phyloP scores from a whole-genome alignment of 257 asterid genomes.

The Petunia secreta region DNA sequence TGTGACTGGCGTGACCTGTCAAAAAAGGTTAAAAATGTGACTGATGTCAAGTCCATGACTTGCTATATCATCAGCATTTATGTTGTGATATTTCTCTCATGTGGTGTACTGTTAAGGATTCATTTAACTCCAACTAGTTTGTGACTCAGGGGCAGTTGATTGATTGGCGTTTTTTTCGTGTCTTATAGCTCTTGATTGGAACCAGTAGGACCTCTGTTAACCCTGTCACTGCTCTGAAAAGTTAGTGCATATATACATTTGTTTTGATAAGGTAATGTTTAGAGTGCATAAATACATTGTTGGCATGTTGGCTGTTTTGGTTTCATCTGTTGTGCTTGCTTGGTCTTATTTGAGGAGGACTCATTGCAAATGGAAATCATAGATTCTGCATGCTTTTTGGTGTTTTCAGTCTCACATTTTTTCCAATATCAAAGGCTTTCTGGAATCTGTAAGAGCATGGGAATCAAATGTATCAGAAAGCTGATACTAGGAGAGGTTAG shows the following conservation, averaged over 20 bases:
- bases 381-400: slow-evolving; percentile 21
- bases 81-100: not conserved
- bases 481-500: not conserved
- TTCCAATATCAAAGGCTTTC: not conserved
- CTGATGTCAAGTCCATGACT: slow-evolving; percentile 15
- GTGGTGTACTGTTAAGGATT: not conserved
- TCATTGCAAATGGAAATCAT: not conserved
- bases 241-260: not conserved
- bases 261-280: too few relatives aligned
- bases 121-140: not conserved
- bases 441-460: not conserved
- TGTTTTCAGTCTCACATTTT: not conserved
- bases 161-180: not conserved
- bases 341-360: not conserved
- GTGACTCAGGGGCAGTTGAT: slow-evolving; percentile 15
- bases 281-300: not conserved
- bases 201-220: not conserved
- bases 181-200: not conserved
- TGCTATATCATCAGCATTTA: slow-evolving; percentile 10
- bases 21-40: not conserved
- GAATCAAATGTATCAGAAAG: slow-evolving; percentile 12
- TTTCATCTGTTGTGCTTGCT: not conserved
- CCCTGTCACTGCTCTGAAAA: not conserved
- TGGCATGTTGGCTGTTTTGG: not conserved
- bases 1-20: not conserved